phyloP scores from a whole-genome alignment of 2,329 filamentous ascomycete genomes.

The Colletotrichum liaoningense region DNA sequence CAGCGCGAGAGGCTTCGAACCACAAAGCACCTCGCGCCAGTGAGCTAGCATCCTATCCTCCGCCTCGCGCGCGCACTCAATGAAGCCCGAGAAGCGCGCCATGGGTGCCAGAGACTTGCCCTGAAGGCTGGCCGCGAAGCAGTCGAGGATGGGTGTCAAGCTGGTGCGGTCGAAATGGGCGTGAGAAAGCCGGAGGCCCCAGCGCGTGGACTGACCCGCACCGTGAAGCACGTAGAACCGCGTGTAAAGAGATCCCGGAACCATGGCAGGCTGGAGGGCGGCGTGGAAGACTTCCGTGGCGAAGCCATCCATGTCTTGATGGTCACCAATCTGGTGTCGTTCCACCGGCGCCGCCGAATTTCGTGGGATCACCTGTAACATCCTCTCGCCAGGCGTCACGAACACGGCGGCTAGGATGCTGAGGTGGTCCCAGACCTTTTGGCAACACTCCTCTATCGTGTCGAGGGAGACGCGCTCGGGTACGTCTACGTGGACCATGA shows the following conservation, averaged over 20 bases:
- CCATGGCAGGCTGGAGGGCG: neutral
- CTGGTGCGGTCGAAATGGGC: neutral
- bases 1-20: neutral
- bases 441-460: neutral
- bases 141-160: neutral
- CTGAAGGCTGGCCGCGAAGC: neutral
- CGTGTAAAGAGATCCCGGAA: neutral
- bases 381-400: neutral
- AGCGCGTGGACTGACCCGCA: neutral
- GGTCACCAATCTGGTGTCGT: neutral
- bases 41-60: neutral
- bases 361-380: neutral
- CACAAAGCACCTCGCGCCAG: neutral
- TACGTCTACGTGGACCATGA: neutral
- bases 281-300: neutral
- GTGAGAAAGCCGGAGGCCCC: neutral
- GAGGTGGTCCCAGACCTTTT: neutral
- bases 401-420: neutral
- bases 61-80: neutral
- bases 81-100: neutral
- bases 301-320: neutral
- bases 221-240: neutral
- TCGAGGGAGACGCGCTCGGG: neutral
- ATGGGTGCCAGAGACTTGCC: neutral
- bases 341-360: neutral